A percentile compares a stretch with the other conserved stretches of the same genome.
These are phyloP conservation scores for Corynespora cassiicola DNA, from an alignment of 2,329 filamentous ascomycete species.

Conservation along the genomic window DNA sequence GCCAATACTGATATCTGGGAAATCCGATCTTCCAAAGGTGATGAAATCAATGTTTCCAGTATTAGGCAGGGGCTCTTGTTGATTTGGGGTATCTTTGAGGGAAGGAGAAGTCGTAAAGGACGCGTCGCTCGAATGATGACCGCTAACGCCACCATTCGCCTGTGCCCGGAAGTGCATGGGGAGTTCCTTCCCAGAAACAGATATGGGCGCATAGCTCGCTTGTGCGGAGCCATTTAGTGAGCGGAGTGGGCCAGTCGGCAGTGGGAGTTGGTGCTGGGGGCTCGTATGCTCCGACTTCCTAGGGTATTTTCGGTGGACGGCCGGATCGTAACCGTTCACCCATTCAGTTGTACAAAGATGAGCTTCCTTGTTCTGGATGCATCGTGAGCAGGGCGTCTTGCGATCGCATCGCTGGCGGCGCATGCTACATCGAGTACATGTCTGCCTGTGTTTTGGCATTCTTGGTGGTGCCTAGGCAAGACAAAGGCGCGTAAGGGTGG, in stretches of 20 bases:
- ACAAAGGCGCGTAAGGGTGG: no score
- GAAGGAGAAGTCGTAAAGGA: conserved; percentile 1
- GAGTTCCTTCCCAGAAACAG: no score
- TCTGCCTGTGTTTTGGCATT: conserved; percentile 41
- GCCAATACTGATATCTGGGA: conserved; percentile 32
- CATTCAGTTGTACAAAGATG: conserved; percentile 42
- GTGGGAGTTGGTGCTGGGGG: conserved; percentile 6
- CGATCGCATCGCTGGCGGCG: conserved; percentile 42
- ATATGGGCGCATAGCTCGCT: no score
- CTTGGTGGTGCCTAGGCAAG: no score
- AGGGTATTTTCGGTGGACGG: conserved; percentile 37
- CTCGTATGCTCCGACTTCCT: no score
- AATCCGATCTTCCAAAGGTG: conserved; percentile 27
- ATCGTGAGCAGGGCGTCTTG: conserved; percentile 31
- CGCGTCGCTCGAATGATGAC: no score
- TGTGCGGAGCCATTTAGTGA: not conserved
- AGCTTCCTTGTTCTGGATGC: conserved; percentile 37
- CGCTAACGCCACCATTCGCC: not conserved
- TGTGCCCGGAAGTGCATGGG: conserved; percentile 3
- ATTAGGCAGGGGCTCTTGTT: not conserved
- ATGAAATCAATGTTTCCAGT: conserved; percentile 26
- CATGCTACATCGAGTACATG: conserved; percentile 36
- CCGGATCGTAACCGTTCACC: conserved; percentile 39
- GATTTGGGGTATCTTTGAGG: not conserved
- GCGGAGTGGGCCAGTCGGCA: conserved; percentile 4